phyloP scores from a whole-genome alignment of 495 filamentous ascomycete genomes.

The Neurospora hispaniola region DNA sequence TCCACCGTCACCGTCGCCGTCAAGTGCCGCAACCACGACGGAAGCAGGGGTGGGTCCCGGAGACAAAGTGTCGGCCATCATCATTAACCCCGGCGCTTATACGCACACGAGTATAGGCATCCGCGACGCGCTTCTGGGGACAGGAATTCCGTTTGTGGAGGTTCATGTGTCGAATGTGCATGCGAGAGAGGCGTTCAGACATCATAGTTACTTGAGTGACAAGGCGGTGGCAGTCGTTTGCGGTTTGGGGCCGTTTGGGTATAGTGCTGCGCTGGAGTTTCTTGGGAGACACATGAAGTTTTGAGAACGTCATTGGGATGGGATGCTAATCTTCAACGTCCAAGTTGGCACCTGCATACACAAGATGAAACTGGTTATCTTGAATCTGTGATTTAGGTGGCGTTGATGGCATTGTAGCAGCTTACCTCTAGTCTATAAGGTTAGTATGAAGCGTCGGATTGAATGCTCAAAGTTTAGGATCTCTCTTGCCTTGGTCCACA shows the following conservation, averaged over 20 bases:
- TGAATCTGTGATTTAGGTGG: not conserved
- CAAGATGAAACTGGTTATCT: not conserved
- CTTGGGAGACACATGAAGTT: conserved; percentile 37
- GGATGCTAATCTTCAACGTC: not conserved
- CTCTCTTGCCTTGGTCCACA: no score
- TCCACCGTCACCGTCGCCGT: not conserved
- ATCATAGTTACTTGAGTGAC: conserved; percentile 58
- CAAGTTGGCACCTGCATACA: not conserved
- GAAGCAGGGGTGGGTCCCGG: conserved; percentile 8
- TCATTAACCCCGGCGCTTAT: conserved; percentile 61
- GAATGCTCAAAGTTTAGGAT: no score
- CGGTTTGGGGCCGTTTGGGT: conserved; percentile 57
- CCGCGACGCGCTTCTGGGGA: conserved; percentile 54
- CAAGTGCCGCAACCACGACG: not conserved
- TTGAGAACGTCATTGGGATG: conserved; percentile 9
- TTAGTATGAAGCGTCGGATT: not conserved
- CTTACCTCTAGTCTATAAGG: not conserved
- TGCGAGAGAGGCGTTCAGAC: conserved; percentile 49
- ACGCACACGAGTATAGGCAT: conserved; percentile 61
- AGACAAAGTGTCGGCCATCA: conserved; percentile 41
- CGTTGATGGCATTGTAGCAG: not conserved
- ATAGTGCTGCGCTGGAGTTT: conserved; percentile 58
- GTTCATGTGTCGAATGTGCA: conserved; percentile 62
- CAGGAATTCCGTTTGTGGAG: conserved; percentile 60
- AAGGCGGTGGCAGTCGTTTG: conserved; percentile 59